Evolutionary conservation across 495 filamentous ascomycete genomes (phyloP), one percentile per base, ranked within the genome.

Genomic region (Penicillium parvum): DNA sequence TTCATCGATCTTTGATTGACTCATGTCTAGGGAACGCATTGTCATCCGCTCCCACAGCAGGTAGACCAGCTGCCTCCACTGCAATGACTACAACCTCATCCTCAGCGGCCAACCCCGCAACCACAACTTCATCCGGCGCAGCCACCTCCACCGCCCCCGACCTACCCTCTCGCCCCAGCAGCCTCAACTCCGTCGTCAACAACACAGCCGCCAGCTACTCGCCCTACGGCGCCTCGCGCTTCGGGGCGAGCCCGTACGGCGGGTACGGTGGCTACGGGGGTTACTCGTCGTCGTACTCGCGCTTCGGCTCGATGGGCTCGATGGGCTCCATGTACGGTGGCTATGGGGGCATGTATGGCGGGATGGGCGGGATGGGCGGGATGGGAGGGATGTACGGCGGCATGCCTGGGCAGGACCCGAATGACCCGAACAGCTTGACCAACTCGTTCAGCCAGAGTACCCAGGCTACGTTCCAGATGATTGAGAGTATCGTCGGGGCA

Each of bases 401-500:
- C 33, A 65, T 61, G 58, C 62, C 73, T 4, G 70, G 71, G 40
- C 66, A 67, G 57, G 85, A 92, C 66, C 88, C 86, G 11, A 95
- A 96, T 64, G 89, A 97, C 56, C 88, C 90, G 6, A 88, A 89
- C 55, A 96, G 88, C 66, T 68, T 99, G 55, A 95, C 88, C 12
- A 84, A 91, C 57, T 83, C 84, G 14, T 95, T 97, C 69, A 83
- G 77, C 54, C 88, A 90, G 57, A 90, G 82, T 66, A 99, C 94
- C 1, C 86, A 90, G 52, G 86, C 91, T n/a, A 97, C 94, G 1
- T 99, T 99, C 59, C 92, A 97, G 75, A 86, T 97, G 74, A 89
- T 99, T 28, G 94, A 99, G 70, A 92, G 89, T 49, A 86, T 99
- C 30, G 92, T 97, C n/a, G 85, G 88, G n/a, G 90, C 94, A 11